Conservation (phyloP, 371 early-diverging fungal genomes). For the Syncephalastrum racemosum region DNA sequence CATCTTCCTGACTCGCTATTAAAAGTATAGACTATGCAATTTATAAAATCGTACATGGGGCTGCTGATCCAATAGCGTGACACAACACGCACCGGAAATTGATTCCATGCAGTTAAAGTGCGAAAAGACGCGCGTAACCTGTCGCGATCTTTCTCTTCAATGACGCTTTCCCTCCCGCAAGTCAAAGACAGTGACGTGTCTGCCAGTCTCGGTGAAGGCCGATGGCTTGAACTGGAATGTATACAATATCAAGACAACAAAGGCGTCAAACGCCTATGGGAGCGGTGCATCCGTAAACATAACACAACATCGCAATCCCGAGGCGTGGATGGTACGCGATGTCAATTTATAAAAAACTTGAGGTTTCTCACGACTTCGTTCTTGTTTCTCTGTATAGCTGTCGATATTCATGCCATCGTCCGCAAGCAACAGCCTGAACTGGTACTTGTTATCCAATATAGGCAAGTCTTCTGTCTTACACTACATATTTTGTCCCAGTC, state of each 20-base stretch:
- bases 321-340: slow-evolving; percentile 31
- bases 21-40: too few relatives aligned
- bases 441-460: slow-evolving; percentile 59
- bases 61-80: too few relatives aligned
- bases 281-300: slow-evolving; percentile 39
- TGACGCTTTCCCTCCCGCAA: slow-evolving; percentile 4
- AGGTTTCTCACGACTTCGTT: background rate
- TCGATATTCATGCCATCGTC: slow-evolving; percentile 52
- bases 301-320: slow-evolving; percentile 8
- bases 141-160: too few relatives aligned
- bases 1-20: too few relatives aligned
- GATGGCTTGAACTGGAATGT: slow-evolving; percentile 52
- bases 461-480: slow-evolving; percentile 16
- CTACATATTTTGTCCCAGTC: background rate
- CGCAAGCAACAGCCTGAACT: slow-evolving; percentile 41
- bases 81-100: too few relatives aligned
- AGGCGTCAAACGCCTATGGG: slow-evolving; percentile 35
- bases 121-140: too few relatives aligned
- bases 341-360: background rate
- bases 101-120: too few relatives aligned
- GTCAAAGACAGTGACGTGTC: slow-evolving; percentile 7
- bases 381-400: slow-evolving; percentile 27
- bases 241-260: slow-evolving; percentile 36
- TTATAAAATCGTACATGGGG: too few relatives aligned
- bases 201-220: slow-evolving; percentile 32